Conservation (phyloP, 2,329 filamentous ascomycete species). For the Chaetomium globosum region DNA sequence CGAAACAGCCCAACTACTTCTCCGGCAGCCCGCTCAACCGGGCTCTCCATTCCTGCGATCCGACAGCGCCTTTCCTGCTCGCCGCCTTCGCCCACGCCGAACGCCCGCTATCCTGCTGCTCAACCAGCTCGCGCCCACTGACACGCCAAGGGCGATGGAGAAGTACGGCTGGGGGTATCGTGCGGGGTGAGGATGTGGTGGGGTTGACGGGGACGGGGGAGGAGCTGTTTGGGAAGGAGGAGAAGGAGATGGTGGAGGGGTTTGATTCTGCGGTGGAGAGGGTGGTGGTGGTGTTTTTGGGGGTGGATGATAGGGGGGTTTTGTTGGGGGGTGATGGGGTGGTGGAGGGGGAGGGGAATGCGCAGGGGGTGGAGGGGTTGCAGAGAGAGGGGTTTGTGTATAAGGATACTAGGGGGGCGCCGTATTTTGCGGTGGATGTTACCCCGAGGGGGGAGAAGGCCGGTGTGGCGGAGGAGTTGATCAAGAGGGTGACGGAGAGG, state of each 20-base stretch:
- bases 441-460: conserved; percentile 69
- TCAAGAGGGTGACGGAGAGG: conserved; percentile 59
- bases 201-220: conserved; percentile 69
- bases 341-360: conserved; percentile 14
- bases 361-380: background rate
- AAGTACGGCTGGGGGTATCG: conserved; percentile 67
- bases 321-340: conserved; percentile 37
- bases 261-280: conserved; percentile 71
- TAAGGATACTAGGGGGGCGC: conserved; percentile 73
- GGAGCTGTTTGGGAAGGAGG: conserved; percentile 69
- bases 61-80: conserved; percentile 72
- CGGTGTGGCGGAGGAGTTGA: conserved; percentile 57
- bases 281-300: conserved; percentile 81
- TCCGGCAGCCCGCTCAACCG: conserved; percentile 77
- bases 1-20: conserved; percentile 83
- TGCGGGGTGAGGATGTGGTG: conserved; percentile 68
- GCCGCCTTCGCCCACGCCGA: conserved; percentile 66
- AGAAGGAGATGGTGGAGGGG: conserved; percentile 70
- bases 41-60: conserved; percentile 75
- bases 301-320: conserved; percentile 66
- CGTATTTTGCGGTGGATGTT: conserved; percentile 88
- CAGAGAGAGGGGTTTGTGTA: conserved; percentile 54
- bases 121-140: conserved; percentile 77
- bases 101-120: conserved; percentile 75
- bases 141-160: conserved; percentile 55